Percentiles rank a stretch among this genome's conserved stretches.
Evolutionary conservation across 441 rosid genomes (phyloP).

Genomic region (Bruguiera hainesii): DNA sequence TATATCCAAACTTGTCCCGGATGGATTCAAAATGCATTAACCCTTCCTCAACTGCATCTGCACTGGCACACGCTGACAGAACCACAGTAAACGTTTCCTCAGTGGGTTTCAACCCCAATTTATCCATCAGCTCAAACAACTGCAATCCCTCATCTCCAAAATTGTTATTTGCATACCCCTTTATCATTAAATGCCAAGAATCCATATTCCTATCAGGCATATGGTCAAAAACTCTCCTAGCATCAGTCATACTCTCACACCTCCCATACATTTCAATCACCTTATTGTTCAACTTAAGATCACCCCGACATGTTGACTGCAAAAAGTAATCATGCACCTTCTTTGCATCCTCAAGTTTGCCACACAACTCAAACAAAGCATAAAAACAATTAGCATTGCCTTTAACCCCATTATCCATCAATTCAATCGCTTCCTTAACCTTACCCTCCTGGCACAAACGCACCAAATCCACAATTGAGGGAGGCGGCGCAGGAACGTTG

Average conservation of each 20-base stretch:
- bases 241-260: slow-evolving; percentile 67
- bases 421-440: slow-evolving; percentile 64
- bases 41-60: slow-evolving; percentile 79
- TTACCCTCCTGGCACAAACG: slow-evolving; percentile 57
- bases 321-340: slow-evolving; percentile 86
- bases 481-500: slow-evolving; percentile 8
- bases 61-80: slow-evolving; percentile 69
- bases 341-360: slow-evolving; percentile 67
- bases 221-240: slow-evolving; percentile 81
- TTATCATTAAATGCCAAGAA: slow-evolving; percentile 85
- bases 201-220: slow-evolving; percentile 72
- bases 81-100: slow-evolving; percentile 70
- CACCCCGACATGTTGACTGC: slow-evolving; percentile 59
- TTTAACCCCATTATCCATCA: slow-evolving; percentile 69
- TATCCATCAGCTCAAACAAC: slow-evolving; percentile 70
- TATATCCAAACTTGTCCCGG: slow-evolving; percentile 56
- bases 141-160: slow-evolving; percentile 88
- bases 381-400: slow-evolving; percentile 59
- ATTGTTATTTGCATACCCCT: slow-evolving; percentile 61
- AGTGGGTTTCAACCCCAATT: slow-evolving; percentile 52
- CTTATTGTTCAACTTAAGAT: slow-evolving; percentile 54
- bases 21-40: slow-evolving; percentile 71
- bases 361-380: slow-evolving; percentile 50
- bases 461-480: slow-evolving; percentile 38
- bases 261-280: slow-evolving; percentile 73